Evolutionary conservation across 2,329 filamentous ascomycete genomes (phyloP), one percentile per base, ranked within the genome.

Genomic region (Fusarium udum): DNA sequence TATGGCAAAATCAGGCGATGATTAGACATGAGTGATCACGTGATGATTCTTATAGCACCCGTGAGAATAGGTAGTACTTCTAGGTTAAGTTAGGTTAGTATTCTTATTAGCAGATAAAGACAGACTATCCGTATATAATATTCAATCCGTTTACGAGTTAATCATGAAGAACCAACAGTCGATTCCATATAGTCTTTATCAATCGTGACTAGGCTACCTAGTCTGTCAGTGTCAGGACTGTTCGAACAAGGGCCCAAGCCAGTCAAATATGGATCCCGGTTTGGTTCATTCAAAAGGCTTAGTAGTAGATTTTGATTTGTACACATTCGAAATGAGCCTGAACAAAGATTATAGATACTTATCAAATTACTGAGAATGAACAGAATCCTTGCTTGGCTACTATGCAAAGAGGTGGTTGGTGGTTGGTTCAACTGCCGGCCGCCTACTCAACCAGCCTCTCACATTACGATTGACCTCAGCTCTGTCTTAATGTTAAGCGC

Each of bases 1-100:
- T 73, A 67, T 67, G 18, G n/a, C 32, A 59, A 70, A 59, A 59
- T 63, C 66, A 63, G 68, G 48, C 32, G 45, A 63, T 37, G 24
- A 66, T 48, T 42, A 31, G 53, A 34, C 26, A 45, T 37, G 51
- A 31, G 11, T 16, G 36, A 39, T 74, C 71, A 73, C 69, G 71
- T 73, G 71, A 67, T 26, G 14, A 3, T 4, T 4, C 20, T 18
- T 14, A 7, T 32, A 28, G 13, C 6, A n/a, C 2, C 11, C 15
- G 10, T 20, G n/a, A 51, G 45, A 48, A 31, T 28, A 26, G 12
- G 24, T 22, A 48, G 45, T 28, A 28, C 45, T 22, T 48, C 20
- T 28, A 48, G 45, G 24, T 46, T 20, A 28, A 28, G 26, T 6
- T 28, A 28, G 18, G 18, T 46, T 20, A 46, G 24, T 46, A 28